phyloP scores from a whole-genome alignment of 257 asterid species.

The Jaltomata sinuosa region DNA sequence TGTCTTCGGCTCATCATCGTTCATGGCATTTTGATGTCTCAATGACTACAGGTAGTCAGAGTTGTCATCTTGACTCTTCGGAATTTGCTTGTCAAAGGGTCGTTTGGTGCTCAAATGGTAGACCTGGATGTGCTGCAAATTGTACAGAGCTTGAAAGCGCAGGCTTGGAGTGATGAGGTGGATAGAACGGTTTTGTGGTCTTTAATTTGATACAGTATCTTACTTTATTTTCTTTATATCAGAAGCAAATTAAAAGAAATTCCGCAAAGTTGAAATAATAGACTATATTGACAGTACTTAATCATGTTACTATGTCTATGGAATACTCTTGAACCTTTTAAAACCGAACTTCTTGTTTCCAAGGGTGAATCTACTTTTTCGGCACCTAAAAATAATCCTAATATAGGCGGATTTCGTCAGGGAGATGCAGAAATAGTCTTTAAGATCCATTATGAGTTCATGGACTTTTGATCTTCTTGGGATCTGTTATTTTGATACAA shows the following conservation, averaged over 20 bases:
- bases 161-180: slow-evolving; percentile 98
- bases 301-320: background rate
- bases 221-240: background rate
- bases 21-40: slow-evolving; percentile 1
- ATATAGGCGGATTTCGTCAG: background rate
- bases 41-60: slow-evolving; percentile 64
- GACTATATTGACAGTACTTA: background rate
- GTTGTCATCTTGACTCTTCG: slow-evolving; percentile 78
- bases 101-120: slow-evolving; percentile 81
- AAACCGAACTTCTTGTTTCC: background rate
- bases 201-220: background rate
- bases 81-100: slow-evolving; percentile 73
- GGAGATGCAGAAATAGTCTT: background rate
- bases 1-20: background rate
- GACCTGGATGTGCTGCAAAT: slow-evolving; percentile 70
- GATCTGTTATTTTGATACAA: background rate
- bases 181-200: background rate
- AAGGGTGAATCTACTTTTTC: background rate
- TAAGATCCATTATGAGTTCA: background rate
- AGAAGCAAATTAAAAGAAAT: background rate
- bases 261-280: background rate
- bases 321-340: background rate
- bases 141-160: slow-evolving; percentile 82
- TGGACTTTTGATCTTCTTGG: background rate
- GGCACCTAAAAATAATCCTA: background rate